A percentile compares a stretch with the other conserved stretches of the same genome.
Evolutionary conservation across 768 basidiomycete genomes (phyloP).

Genomic region (Leucocoprinus birnbaumii): DNA sequence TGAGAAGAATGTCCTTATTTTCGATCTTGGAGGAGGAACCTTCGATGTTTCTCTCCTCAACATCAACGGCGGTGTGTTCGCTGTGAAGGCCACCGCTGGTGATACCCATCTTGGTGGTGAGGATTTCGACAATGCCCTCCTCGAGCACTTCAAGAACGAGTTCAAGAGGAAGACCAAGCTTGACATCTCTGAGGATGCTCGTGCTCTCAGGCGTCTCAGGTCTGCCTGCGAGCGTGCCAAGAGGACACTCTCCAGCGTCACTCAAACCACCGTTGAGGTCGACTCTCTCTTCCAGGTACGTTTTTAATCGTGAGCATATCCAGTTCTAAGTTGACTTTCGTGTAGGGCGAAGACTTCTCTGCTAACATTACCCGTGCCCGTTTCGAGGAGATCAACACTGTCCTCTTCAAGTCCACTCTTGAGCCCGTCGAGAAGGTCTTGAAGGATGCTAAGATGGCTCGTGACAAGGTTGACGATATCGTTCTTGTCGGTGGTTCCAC

Average conservation of each 20-base stretch:
- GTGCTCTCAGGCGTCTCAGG: conserved; percentile 93
- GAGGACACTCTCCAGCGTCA: conserved; percentile 95
- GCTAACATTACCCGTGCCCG: conserved; percentile 99
- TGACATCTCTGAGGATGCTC: conserved; percentile 95
- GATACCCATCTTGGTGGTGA: conserved; percentile 99
- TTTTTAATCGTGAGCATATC: conserved; percentile 4
- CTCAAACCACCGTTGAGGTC: conserved; percentile 98
- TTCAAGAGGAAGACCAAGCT: conserved; percentile 97
- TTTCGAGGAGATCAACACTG: conserved; percentile 99
- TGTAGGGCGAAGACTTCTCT: conserved; percentile 93
- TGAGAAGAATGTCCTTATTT: conserved; percentile 98
- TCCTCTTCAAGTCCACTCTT: conserved; percentile 93
- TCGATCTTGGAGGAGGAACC: conserved; percentile 99
- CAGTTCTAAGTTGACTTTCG: background rate
- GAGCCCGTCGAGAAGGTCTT: conserved; percentile 99
- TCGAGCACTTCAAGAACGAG: conserved; percentile 99
- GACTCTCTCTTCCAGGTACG: conserved; percentile 94
- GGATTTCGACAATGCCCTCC: conserved; percentile 97
- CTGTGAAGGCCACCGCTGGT: conserved; percentile 98
- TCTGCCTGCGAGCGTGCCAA: conserved; percentile 99
- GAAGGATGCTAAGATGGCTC: conserved; percentile 97
- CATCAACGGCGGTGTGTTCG: conserved; percentile 97
- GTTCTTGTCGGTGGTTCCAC: conserved; percentile 99
- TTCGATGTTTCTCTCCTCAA: conserved; percentile 99
- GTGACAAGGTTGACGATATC: conserved; percentile 97